These are phyloP conservation scores for Phytophthora melonis DNA, from an alignment of 352 stramenopile genomes.

Conservation along the genomic window DNA sequence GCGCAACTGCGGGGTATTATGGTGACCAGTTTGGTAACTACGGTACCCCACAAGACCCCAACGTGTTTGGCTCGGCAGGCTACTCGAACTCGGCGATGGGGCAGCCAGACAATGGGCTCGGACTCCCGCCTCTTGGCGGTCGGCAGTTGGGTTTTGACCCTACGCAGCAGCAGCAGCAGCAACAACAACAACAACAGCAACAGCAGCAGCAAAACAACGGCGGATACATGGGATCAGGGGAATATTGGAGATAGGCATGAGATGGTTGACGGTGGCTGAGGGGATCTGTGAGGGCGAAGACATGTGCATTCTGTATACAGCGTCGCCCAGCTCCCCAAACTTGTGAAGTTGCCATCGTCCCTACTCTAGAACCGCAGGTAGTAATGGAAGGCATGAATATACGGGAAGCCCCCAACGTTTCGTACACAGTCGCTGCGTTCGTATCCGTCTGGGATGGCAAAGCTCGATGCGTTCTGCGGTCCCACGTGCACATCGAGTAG, in stretches of 20 bases:
- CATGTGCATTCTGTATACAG: conserved; percentile 26
- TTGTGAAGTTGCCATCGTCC: not conserved
- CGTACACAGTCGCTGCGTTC: conserved; percentile 60
- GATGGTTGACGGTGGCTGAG: conserved; percentile 6
- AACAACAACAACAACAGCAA: conserved; percentile 46
- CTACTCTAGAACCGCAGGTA: conserved; percentile 68
- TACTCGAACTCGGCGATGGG: conserved; percentile 38
- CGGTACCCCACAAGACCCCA: conserved; percentile 37
- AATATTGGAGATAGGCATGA: conserved; percentile 64
- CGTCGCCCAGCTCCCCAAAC: conserved; percentile 10
- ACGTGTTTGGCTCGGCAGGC: conserved; percentile 41
- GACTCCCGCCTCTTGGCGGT: conserved; percentile 39
- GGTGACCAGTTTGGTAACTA: conserved; percentile 53
- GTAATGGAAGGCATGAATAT: conserved; percentile 84
- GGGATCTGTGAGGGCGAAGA: not conserved
- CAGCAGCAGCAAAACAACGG: conserved; percentile 46
- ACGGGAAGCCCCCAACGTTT: conserved; percentile 75
- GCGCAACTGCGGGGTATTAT: conserved; percentile 37
- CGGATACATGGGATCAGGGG: conserved; percentile 53
- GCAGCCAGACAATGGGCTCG: conserved; percentile 39
- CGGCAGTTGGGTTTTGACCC: conserved; percentile 44
- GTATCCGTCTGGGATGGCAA: conserved; percentile 70
- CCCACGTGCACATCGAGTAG: conserved; percentile 61
- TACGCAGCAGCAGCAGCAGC: conserved; percentile 39
- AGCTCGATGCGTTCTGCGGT: conserved; percentile 55